These are phyloP conservation scores for Hymenoscyphus repandus DNA, from an alignment of 2,329 filamentous ascomycete species.

Conservation along the genomic window DNA sequence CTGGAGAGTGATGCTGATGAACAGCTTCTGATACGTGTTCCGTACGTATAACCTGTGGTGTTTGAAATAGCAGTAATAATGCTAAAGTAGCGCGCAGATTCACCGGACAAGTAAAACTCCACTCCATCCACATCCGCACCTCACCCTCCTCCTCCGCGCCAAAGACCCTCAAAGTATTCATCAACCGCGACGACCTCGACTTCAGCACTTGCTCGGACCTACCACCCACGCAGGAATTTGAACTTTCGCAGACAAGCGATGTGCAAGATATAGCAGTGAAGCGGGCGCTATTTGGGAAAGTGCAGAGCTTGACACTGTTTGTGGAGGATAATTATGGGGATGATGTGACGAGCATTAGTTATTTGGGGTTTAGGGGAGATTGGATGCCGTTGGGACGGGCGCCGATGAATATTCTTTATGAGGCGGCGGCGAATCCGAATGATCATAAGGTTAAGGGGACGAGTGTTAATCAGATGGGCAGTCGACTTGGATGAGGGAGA, in stretches of 20 bases:
- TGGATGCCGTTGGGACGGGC: slow-evolving; percentile 83
- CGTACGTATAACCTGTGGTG: slow-evolving; percentile 49
- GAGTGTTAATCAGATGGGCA: slow-evolving; percentile 48
- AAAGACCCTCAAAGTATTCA: slow-evolving; percentile 76
- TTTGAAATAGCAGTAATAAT: background rate
- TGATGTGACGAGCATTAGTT: slow-evolving; percentile 72
- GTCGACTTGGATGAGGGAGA: slow-evolving; percentile 39
- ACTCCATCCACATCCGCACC: slow-evolving; percentile 81
- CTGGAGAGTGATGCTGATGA: slow-evolving; percentile 84
- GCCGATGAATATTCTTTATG: slow-evolving; percentile 83
- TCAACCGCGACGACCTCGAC: slow-evolving; percentile 83
- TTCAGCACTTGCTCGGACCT: slow-evolving; percentile 70
- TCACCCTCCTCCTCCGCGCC: slow-evolving; percentile 67
- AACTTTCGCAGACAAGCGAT: slow-evolving; percentile 71
- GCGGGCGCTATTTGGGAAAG: slow-evolving; percentile 81
- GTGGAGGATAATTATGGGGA: slow-evolving; percentile 84
- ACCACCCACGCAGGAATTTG: slow-evolving; percentile 67
- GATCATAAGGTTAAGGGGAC: slow-evolving; percentile 71
- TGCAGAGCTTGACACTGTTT: slow-evolving; percentile 79
- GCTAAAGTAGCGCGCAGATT: slow-evolving; percentile 52
- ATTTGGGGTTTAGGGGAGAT: slow-evolving; percentile 90
- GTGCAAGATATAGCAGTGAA: slow-evolving; percentile 85
- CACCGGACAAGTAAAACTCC: slow-evolving; percentile 87
- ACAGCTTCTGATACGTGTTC: slow-evolving; percentile 87
- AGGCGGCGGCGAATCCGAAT: slow-evolving; percentile 84